Evolutionary conservation across 768 basidiomycete genomes (phyloP).

Genomic region (Pulveroboletus ravenelii): DNA sequence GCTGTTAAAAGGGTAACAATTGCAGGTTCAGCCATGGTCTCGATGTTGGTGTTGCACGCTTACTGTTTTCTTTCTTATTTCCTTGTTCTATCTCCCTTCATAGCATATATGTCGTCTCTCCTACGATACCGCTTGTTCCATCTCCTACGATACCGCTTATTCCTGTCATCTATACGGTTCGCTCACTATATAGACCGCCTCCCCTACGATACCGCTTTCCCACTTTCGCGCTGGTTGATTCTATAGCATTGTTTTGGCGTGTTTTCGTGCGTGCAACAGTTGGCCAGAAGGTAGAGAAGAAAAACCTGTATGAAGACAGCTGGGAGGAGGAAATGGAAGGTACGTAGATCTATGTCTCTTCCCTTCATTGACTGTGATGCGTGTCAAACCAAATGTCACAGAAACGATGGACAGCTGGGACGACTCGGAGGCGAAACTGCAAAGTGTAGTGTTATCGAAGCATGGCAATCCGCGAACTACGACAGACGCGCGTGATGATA

Average conservation of each 20-base stretch:
- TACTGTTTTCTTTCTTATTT: no score
- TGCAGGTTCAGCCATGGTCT: constrained; percentile 98
- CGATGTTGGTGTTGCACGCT: no score
- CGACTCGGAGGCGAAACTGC: constrained; percentile 88
- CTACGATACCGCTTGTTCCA: no score
- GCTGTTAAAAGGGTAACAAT: constrained; percentile 87
- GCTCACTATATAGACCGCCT: no score
- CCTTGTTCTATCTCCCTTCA: no score
- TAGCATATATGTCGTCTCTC: no score
- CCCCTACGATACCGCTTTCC: no score
- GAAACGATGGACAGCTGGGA: constrained; percentile 99
- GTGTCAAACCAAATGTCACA: constrained; percentile 27
- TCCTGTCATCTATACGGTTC: no score
- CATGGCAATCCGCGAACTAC: constrained; percentile 87
- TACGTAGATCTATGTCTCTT: constrained; percentile 38
- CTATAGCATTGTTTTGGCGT: no score
- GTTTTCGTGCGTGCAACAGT: no score
- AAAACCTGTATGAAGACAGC: constrained; percentile 86
- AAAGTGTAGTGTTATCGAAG: constrained; percentile 81
- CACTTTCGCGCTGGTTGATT: no score
- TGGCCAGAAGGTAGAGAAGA: constrained; percentile 93
- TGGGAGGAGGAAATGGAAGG: constrained; percentile 77
- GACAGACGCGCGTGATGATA: constrained; percentile 64
- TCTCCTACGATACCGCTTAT: no score
- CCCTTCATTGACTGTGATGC: background rate